Conservation (phyloP, 805 yeast species). For the Ogataea siamensis region DNA sequence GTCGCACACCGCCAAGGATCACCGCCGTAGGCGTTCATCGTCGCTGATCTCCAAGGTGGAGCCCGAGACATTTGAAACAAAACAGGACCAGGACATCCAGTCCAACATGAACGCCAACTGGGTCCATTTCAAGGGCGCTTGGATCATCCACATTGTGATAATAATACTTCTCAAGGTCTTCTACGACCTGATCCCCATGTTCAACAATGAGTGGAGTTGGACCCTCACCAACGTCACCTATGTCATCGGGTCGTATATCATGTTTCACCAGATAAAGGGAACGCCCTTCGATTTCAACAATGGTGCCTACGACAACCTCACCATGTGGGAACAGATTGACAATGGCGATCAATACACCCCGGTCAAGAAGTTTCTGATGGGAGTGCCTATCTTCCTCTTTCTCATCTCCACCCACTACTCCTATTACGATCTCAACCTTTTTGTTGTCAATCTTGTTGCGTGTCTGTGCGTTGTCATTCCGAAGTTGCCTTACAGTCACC, state of each 20-base stretch:
- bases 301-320: slow-evolving; percentile 92
- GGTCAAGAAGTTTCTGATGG: slow-evolving; percentile 84
- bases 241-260: slow-evolving; percentile 86
- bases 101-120: slow-evolving; percentile 93
- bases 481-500: slow-evolving; percentile 79
- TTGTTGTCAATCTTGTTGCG: slow-evolving; percentile 74
- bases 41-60: slow-evolving; percentile 88
- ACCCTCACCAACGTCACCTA: slow-evolving; percentile 88
- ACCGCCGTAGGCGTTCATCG: slow-evolving; percentile 70
- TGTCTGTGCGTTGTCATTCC: slow-evolving; percentile 89
- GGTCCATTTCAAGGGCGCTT: slow-evolving; percentile 96
- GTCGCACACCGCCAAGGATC: slow-evolving; percentile 33
- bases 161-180: slow-evolving; percentile 71
- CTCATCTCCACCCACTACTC: slow-evolving; percentile 87
- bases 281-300: slow-evolving; percentile 96
- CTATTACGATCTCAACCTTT: slow-evolving; percentile 75
- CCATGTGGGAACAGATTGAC: slow-evolving; percentile 96
- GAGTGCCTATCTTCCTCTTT: slow-evolving; percentile 89
- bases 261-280: slow-evolving; percentile 96
- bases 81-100: slow-evolving; percentile 83
- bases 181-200: slow-evolving; percentile 77
- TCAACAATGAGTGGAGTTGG: slow-evolving; percentile 85
- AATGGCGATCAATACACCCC: slow-evolving; percentile 97
- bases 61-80: slow-evolving; percentile 89
- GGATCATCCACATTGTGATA: slow-evolving; percentile 88